Conservation (phyloP, 2,329 filamentous ascomycete genomes). For the Penicillium sp. region DNA sequence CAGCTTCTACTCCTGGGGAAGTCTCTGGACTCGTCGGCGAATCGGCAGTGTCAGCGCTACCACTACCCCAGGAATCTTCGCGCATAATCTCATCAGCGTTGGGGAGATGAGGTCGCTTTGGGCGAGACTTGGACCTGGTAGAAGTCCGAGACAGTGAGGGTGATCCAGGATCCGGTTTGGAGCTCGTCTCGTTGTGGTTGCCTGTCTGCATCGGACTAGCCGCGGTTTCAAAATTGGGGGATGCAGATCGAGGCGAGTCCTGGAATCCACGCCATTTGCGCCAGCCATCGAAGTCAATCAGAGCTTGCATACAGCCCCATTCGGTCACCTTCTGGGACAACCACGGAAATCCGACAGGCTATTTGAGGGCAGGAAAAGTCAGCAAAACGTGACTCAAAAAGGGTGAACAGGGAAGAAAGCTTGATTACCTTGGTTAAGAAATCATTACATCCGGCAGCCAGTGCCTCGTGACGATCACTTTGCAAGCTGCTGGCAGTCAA, state of each 20-base stretch:
- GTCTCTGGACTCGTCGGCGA: constrained; percentile 28
- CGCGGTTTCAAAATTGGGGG: constrained; percentile 25
- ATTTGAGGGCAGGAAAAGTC: constrained; percentile 13
- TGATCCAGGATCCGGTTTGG: constrained; percentile 19
- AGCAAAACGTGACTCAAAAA: constrained; percentile 7
- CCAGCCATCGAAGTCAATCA: constrained; percentile 99
- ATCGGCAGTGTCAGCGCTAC: constrained; percentile 35
- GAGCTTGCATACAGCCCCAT: constrained; percentile 99
- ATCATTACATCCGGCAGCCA: constrained; percentile 96
- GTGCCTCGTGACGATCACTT: constrained; percentile 90
- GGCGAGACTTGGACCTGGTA: constrained; percentile 19
- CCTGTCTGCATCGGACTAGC: constrained; percentile 36
- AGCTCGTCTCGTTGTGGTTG: constrained; percentile 13
- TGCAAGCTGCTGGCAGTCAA: constrained; percentile 92
- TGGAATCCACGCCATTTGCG: constrained; percentile 90
- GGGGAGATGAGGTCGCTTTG: constrained; percentile 16
- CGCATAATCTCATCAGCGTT: constrained; percentile 23
- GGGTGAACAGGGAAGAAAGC: constrained; percentile 4
- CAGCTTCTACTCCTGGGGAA: constrained; percentile 11
- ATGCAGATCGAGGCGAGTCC: constrained; percentile 32
- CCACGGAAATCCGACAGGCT: constrained; percentile 98
- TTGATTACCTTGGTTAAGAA: constrained; percentile 87
- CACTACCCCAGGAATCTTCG: constrained; percentile 38
- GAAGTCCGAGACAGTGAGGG: constrained; percentile 22
- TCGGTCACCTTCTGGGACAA: constrained; percentile 97